Base-by-base conservation (phyloP, 768 basidiomycete genomes). In the Strobilomyces confusus region DNA sequence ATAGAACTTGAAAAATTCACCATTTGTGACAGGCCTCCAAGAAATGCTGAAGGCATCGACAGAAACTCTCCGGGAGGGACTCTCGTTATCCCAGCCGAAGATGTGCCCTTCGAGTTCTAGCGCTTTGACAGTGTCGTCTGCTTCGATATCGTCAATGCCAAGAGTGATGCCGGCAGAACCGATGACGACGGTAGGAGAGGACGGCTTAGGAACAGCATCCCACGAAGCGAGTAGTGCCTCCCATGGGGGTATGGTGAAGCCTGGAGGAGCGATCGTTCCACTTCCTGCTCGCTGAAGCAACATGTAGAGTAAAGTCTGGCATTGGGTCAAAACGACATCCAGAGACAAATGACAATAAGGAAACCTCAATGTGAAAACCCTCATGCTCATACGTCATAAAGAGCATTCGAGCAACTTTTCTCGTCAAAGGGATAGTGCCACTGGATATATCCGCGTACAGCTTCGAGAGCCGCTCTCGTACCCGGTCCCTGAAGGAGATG, bases 71-170 rank as follows among this genome's bases (percentile, higher is more conserved):
- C 84, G 74, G 57, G 75, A 73, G 2, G 94, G 92, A 59, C 85
- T 77, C 72, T 99, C 97, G 61, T 92, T 94, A 67, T 99, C 97
- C 97, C 95, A 94, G 0, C 94, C 93, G 69, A 90, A 92, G 51
- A 86, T 82, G 62, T 95, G 86, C 9, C 70, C 71, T 17, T 70
- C 66, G 41, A 80, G 67, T 22, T 80, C 75, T 0, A 68, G 62
- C 3, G 70, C 62, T 17, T 69, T 65, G 3, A 57, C 56, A 0
- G 57, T 59, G 64, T 98, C 94, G 8, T 88, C 80, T 0, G 66
- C 72, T 68, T 98, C 95, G 25, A 65, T 55, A 62, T 99, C 95
- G 58, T 95, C 80, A 59, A 94, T 92, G 0, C 95, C 95, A 2
- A 97, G 68, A 6, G 71, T 70, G 34, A 98, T 63, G 0, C 64